These are phyloP conservation scores for Candida methanosorbosa DNA, from an alignment of 805 yeast species.

Conservation along the genomic window DNA sequence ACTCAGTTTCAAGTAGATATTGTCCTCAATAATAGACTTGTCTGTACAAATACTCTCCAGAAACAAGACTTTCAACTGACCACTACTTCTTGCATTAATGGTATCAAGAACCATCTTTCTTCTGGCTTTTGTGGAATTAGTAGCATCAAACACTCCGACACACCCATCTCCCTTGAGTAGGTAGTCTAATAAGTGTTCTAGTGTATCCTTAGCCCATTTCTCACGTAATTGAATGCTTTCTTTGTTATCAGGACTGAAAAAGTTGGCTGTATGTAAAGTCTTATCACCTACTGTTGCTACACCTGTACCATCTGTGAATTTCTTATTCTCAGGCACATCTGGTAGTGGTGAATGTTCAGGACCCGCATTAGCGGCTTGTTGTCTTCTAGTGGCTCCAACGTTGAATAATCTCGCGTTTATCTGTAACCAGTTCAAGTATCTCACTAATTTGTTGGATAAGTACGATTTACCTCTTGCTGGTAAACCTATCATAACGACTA, in stretches of 20 bases:
- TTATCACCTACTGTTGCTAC: background rate
- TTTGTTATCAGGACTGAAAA: conserved; percentile 75
- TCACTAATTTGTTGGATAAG: conserved; percentile 80
- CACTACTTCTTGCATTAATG: conserved; percentile 46
- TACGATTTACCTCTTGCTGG: conserved; percentile 96
- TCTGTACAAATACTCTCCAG: conserved; percentile 86
- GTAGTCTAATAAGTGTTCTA: conserved; percentile 76
- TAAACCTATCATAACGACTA: conserved; percentile 92
- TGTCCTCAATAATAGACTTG: conserved; percentile 65
- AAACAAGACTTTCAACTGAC: conserved; percentile 68
- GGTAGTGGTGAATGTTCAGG: conserved; percentile 63
- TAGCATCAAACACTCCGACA: conserved; percentile 88
- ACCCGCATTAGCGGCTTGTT: conserved; percentile 55
- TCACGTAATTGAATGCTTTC: conserved; percentile 64
- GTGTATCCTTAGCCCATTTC: conserved; percentile 93
- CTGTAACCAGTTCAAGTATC: conserved; percentile 91
- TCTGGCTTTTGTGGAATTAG: conserved; percentile 65
- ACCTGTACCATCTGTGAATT: background rate
- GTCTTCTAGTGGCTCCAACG: conserved; percentile 90
- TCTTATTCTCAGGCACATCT: conserved; percentile 19
- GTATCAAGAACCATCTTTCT: conserved; percentile 48
- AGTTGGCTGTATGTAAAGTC: conserved; percentile 63
- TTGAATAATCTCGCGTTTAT: conserved; percentile 87
- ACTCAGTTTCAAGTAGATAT: conserved; percentile 71
- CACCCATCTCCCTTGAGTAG: conserved; percentile 75